Evolutionary conservation across 257 asterid genomes (phyloP), one percentile per base, ranked within the genome.

Genomic region (Jasminum sambac): DNA sequence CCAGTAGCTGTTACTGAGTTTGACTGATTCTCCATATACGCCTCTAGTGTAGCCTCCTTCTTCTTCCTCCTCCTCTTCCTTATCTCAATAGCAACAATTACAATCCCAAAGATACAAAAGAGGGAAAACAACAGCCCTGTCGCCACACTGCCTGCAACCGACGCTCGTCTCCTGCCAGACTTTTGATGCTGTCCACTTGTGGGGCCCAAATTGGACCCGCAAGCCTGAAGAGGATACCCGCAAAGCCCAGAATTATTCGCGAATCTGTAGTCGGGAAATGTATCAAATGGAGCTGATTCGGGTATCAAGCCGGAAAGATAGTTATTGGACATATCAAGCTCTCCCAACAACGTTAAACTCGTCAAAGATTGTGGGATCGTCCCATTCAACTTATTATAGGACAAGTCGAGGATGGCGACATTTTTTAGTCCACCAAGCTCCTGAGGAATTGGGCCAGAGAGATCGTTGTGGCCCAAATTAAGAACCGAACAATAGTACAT

Each of bases 121-220:
- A 93, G 84, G 0, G 98, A 82, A 77, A 93, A 88, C 14, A 93
- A 76, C 76, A 93, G 41, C 66, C 97, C 97, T 85, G 87, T 85
- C 0, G 94, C 96, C 69, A 93, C 90, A 17, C 96, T 90, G n/a
- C 97, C 96, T 0, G 85, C 96, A 10, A 93, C 89, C 0, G 97
- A 86, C 1, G 96, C 97, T 66, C 78, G 89, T 43, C 79, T 80
- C 2, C 90, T 79, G 42, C 78, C 83, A 5, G 97, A 86, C 74
- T 80, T 90, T 30, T 80, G 79, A 19, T 63, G 89, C 66, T 60
- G 84, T 3, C 79, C 79, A 8, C 58, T 68, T 24, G 72, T 80
- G 0, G 79, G 9, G 5, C 77, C 84, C 0, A 73, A 71, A 9
- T 71, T 77, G 1, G 84, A 36, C 46, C 74, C 82, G 74, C 98